Evolutionary conservation across 106 monocot genomes (phyloP), one percentile per base, ranked within the genome.

Genomic region (Cymbidium sinense): DNA sequence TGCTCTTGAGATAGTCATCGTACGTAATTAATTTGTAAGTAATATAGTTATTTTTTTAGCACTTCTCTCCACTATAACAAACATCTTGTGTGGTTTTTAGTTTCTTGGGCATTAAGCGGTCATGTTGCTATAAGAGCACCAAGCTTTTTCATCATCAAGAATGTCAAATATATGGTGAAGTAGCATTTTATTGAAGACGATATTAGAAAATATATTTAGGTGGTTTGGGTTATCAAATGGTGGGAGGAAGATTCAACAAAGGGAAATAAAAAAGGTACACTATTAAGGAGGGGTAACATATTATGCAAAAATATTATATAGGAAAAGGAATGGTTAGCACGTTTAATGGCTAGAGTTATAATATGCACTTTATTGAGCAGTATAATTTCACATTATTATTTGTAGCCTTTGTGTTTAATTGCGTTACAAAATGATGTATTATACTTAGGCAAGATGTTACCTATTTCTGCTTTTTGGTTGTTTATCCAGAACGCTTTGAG

Each of bases 401-500:
- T 6, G 23, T 23, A n/a, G 58, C 58, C 21, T 23, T 58, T 58
- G 58, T n/a, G 20, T 58, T 23, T 58, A 6, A 21, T 47, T 47
- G 13, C 47, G 13, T 47, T 47, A 9, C 47, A 47, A 47, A 47
- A 47, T 47, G 47, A 47, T 47, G 47, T 47, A 2, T 13, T 13
- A 47, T 47, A 15, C 11, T 47, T 47, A 47, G 13, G 15, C 47
- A 47, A 15, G 47, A 15, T 47, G 58, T 58, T n/a, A 7, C 5
- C 3, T n/a, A 58, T 58, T 58, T 58, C 58, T 58, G 25, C 20
- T 58, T 28, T 74, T 74, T 47, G 51, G 34, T 78, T 79, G 31
- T 37, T 54, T 54, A 75, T 88, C 31, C 82, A 96, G 94, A 90
- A 99, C 88, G 88, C 87, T 76, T 41, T 99, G 80, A 99, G 95